Evolutionary conservation across 176 grass and related monocot species (phyloP), one percentile per base, ranked within the genome.

Genomic region (Puya raimondii): DNA sequence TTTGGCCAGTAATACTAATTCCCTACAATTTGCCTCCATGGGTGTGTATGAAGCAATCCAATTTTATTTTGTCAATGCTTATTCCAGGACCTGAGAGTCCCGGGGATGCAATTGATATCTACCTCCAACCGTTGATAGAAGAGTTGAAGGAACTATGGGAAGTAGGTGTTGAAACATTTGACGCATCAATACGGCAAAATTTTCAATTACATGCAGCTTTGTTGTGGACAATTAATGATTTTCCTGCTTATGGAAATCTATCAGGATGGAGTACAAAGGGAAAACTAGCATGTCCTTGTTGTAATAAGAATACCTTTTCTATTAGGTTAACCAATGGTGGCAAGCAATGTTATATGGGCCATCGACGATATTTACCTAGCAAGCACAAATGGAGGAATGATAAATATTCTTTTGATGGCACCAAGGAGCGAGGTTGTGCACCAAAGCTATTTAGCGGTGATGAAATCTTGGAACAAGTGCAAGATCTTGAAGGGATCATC

Each of bases 131-230:
- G 6, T 68, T 68, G 14, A 68, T 68, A 7, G 7, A 14, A 9
- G 27, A 68, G 29, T 48, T 16, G 14, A 68, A 68, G 48, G 65
- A 68, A n/a, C 17, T 68, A 29, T 68, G 65, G 15, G 26, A n/a
- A 9, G 14, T 18, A 48, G 65, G 42, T 16, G 10, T 68, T 48
- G 2, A 48, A 4, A 68, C 27, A 7, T 68, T 48, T 68, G 65
- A 68, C 18, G 33, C 4, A 16, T 68, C 15, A 2, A 49, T 1
- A 9, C 47, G 20, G 8, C 2, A 47, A 68, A 68, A 3, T 18
- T 68, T 49, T 48, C 10, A 8, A 48, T 17, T 68, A 33, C 27
- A 9, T 48, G 33, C 14, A 20, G 6, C 42, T n/a, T n/a, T 49
- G 9, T 8, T 68, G 10, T 68, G 27, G 11, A 49, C 33, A n/a